Evolutionary conservation across 2,329 filamentous ascomycete species (phyloP), one percentile per base, ranked within the genome.

Genomic region (Arachnomyces sp.): DNA sequence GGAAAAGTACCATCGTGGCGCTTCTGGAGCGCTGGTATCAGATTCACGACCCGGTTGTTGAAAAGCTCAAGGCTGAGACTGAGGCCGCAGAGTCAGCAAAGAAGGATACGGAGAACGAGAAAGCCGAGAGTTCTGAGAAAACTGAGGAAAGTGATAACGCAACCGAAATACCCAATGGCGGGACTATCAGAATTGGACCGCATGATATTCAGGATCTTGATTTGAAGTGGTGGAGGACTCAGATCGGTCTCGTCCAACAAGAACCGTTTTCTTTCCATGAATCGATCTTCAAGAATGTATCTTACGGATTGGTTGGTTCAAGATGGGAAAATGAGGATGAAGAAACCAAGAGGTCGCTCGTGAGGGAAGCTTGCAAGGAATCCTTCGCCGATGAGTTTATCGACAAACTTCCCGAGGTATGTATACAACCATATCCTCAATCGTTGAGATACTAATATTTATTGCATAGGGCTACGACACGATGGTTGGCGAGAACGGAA

Each of bases 401-500:
- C 41, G 69, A 74, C 34, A 72, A 72, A 14, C 64, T 85, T 3
- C 81, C 81, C 2, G 61, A 57, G 44, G 56, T 50, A 42, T 25
- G 45, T 31, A 17, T 14, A 12, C 8, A 5, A 13, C 29, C 28
- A 11, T 14, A 14, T 13, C 12, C 34, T 28, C 9, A 29, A 7
- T 18, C 11, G 2, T 34, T 13, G 3, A 7, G 16, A 34, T 2
- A 20, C 32, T 20, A 12, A 18, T 14, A 8, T 29, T 31, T 36
- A n/a, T 29, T 25, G 28, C 32, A 36, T 3, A 84, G 66, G 76
- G 78, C 1, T 89, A 89, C 53, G 72, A 82, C 3, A 87, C 85
- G 0, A 62, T 74, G 7, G 84, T 92, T 1, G 86, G 86, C 1
- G 84, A 90, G 54, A 75, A 75, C 18, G 86, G 86, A 3, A 81